Percentiles rank a stretch among this genome's conserved stretches.
Conservation (phyloP, 2,329 filamentous ascomycete genomes). For the Paecilomyces dactylethromorphus region DNA sequence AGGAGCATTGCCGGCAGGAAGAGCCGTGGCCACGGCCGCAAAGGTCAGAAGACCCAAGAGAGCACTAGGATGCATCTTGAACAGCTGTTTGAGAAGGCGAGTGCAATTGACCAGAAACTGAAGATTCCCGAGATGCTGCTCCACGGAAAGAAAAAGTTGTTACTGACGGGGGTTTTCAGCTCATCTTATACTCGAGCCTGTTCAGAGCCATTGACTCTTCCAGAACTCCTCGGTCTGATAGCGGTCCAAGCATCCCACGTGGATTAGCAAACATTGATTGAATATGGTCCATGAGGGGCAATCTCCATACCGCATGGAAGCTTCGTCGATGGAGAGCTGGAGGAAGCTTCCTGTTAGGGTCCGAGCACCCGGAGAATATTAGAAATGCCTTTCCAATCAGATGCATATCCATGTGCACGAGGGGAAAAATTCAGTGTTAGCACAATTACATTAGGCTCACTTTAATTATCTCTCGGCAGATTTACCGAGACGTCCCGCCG, state of each 20-base stretch:
- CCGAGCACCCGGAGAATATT: not conserved
- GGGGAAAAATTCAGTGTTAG: not conserved
- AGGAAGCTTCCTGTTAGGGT: not conserved
- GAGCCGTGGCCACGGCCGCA: constrained; percentile 1
- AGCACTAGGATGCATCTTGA: constrained; percentile 2
- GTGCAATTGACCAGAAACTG: not conserved
- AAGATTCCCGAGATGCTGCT: not conserved
- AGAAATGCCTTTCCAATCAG: not conserved
- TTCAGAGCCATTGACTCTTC: not conserved
- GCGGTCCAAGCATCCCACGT: not conserved
- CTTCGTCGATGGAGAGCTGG: not conserved
- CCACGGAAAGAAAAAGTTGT: not conserved
- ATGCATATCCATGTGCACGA: not conserved
- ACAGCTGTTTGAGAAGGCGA: not conserved
- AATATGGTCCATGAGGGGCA: not conserved
- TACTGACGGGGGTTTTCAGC: not conserved
- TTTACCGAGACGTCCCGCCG: not conserved
- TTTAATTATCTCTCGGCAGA: not conserved
- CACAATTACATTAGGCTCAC: not conserved
- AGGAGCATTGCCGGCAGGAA: constrained; percentile 5
- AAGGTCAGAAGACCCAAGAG: constrained; percentile 1
- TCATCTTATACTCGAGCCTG: not conserved
- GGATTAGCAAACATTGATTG: not conserved
- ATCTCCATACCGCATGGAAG: not conserved
- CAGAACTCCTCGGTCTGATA: not conserved